Evolutionary conservation across 2,329 filamentous ascomycete species (phyloP).

Genomic region (Talaromyces sp.): DNA sequence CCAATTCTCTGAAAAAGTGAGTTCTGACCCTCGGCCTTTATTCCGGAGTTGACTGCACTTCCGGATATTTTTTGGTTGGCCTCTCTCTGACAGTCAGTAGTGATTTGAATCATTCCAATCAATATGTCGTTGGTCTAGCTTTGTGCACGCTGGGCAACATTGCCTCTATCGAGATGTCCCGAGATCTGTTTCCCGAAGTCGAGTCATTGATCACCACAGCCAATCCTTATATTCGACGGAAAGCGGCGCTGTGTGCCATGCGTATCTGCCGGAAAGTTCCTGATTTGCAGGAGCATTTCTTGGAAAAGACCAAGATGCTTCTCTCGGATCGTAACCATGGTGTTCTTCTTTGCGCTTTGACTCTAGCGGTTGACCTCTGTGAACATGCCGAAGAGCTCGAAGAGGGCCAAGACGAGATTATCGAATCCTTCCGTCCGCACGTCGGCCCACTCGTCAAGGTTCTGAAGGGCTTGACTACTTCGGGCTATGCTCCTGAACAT

Average conservation of each 20-base stretch:
- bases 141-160: slow-evolving; percentile 97
- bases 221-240: slow-evolving; percentile 97
- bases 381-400: slow-evolving; percentile 84
- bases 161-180: slow-evolving; percentile 95
- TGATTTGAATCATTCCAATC: slow-evolving; percentile 93
- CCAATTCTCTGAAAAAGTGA: slow-evolving; percentile 96
- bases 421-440: slow-evolving; percentile 85
- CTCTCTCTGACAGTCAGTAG: slow-evolving; percentile 48
- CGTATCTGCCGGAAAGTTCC: slow-evolving; percentile 97
- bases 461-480: slow-evolving; percentile 86
- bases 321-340: slow-evolving; percentile 93
- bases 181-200: slow-evolving; percentile 94
- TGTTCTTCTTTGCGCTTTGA: slow-evolving; percentile 86
- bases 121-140: slow-evolving; percentile 95
- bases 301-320: slow-evolving; percentile 86
- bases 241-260: slow-evolving; percentile 98
- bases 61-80: too few species aligned
- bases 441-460: slow-evolving; percentile 84
- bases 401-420: slow-evolving; percentile 80
- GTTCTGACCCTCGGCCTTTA: slow-evolving; percentile 18
- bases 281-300: slow-evolving; percentile 92
- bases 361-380: slow-evolving; percentile 84
- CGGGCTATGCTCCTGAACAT: slow-evolving; percentile 94
- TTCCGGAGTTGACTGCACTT: neutral
- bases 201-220: slow-evolving; percentile 86